Conservation (phyloP, 371 early-diverging fungal species). For the Mucor irregularis region DNA sequence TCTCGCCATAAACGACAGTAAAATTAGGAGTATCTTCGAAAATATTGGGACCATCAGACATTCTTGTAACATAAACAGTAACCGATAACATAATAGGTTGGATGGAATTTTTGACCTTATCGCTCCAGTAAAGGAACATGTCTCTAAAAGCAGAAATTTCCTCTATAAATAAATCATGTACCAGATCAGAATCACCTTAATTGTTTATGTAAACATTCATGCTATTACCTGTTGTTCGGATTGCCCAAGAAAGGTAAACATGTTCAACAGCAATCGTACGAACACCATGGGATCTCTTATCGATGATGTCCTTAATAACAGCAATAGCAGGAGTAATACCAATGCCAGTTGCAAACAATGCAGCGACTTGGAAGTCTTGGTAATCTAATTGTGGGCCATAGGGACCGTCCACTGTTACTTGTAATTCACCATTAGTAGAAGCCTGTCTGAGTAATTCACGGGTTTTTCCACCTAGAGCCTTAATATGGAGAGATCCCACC, state of each 20-base stretch:
- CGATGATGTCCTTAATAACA: conserved; percentile 40
- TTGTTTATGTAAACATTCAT: no score
- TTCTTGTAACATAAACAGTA: conserved; percentile 37
- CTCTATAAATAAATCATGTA: conserved; percentile 21
- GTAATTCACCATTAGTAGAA: conserved; percentile 10
- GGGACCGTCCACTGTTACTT: conserved; percentile 42
- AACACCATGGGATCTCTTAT: conserved; percentile 37
- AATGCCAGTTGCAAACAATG: conserved; percentile 41
- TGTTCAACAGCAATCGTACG: conserved; percentile 34
- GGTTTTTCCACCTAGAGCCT: conserved; percentile 42
- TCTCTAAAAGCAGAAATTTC: conserved; percentile 35
- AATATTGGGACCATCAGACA: conserved; percentile 18
- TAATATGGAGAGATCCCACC: conserved; percentile 43
- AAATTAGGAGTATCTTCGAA: conserved; percentile 10
- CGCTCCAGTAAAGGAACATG: conserved; percentile 31
- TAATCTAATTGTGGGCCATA: conserved; percentile 43
- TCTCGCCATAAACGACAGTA: conserved; percentile 20
- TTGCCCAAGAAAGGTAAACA: conserved; percentile 43
- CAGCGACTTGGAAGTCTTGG: conserved; percentile 40
- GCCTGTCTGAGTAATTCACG: conserved; percentile 14
- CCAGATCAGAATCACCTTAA: not conserved
- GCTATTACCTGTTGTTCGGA: conserved; percentile 37
- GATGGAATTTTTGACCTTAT: conserved; percentile 19
- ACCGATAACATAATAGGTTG: conserved; percentile 27
- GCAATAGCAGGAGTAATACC: conserved; percentile 49